phyloP scores from a whole-genome alignment of 139 green algal species.

The Coelastrella sp. region DNA sequence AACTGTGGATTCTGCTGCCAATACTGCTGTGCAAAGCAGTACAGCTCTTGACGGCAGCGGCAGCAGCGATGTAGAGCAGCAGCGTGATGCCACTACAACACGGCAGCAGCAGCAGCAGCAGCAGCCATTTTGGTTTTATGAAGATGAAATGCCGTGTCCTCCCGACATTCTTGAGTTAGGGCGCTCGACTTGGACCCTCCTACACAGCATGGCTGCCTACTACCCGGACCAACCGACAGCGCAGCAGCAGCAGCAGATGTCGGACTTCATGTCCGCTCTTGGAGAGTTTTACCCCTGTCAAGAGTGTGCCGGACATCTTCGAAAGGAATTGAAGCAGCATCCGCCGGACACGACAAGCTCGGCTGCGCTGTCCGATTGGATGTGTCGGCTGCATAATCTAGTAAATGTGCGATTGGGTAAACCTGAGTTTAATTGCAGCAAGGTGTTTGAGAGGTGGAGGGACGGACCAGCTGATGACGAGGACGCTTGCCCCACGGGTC shows the following conservation, averaged over 20 bases:
- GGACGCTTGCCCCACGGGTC: conserved; percentile 10
- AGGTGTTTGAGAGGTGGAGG: conserved; percentile 58
- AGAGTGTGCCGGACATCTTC: conserved; percentile 60
- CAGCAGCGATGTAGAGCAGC: conserved; percentile 10
- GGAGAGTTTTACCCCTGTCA: conserved; percentile 71
- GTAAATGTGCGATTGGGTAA: conserved; percentile 73
- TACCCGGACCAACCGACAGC: conserved; percentile 63
- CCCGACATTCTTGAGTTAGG: conserved; percentile 63
- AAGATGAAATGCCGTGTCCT: conserved; percentile 53
- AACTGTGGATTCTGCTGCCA: no score
- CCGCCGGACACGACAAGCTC: conserved; percentile 49
- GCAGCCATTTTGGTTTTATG: conserved; percentile 50
- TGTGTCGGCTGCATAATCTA: conserved; percentile 69
- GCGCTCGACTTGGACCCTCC: conserved; percentile 68
- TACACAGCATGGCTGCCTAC: conserved; percentile 75
- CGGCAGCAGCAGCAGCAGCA: neutral
- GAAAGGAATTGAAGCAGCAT: conserved; percentile 42
- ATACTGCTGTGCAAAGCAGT: no score
- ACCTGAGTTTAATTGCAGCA: conserved; percentile 66
- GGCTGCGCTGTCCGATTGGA: conserved; percentile 54
- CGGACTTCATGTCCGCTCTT: conserved; percentile 54
- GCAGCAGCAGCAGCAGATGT: conserved; percentile 62
- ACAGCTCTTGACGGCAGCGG: neutral
- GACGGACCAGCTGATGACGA: conserved; percentile 51
- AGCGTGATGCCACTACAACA: neutral